Percentiles rank a stretch among this genome's conserved stretches.
phyloP scores from a whole-genome alignment of 495 filamentous ascomycete genomes.

The Collariella sp. region DNA sequence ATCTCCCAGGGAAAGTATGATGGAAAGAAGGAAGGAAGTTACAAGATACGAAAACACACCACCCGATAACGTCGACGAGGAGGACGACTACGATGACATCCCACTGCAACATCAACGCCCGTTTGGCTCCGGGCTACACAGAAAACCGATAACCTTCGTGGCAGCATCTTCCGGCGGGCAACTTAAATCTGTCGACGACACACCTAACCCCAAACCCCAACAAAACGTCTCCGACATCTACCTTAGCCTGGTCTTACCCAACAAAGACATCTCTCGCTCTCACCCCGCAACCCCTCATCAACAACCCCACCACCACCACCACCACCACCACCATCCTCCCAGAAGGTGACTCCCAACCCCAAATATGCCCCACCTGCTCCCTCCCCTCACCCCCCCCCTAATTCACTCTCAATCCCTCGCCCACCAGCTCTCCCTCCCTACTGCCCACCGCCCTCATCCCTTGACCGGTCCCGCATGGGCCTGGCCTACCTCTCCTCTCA shows the following conservation, averaged over 20 bases:
- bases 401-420: constrained; percentile 65
- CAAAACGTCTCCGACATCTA: constrained; percentile 54
- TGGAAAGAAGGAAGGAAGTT: background rate
- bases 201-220: constrained; percentile 14
- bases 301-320: background rate
- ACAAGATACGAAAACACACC: background rate
- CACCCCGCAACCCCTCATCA: no score
- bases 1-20: no score
- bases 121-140: constrained; percentile 72
- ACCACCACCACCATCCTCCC: background rate
- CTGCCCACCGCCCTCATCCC: constrained; percentile 73
- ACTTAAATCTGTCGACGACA: constrained; percentile 33
- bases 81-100: constrained; percentile 47
- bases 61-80: constrained; percentile 8
- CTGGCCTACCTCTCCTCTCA: constrained; percentile 64
- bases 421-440: constrained; percentile 75
- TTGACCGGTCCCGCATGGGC: constrained; percentile 71
- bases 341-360: background rate
- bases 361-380: constrained; percentile 31
- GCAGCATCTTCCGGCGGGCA: constrained; percentile 48
- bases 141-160: constrained; percentile 74
- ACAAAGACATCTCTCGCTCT: no score
- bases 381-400: constrained; percentile 8
- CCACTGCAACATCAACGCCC: constrained; percentile 63
- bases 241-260: constrained; percentile 58